Percentiles rank a stretch among this genome's conserved stretches.
phyloP scores from a whole-genome alignment of 345 rosid genomes.

The Corymbia maculata region DNA sequence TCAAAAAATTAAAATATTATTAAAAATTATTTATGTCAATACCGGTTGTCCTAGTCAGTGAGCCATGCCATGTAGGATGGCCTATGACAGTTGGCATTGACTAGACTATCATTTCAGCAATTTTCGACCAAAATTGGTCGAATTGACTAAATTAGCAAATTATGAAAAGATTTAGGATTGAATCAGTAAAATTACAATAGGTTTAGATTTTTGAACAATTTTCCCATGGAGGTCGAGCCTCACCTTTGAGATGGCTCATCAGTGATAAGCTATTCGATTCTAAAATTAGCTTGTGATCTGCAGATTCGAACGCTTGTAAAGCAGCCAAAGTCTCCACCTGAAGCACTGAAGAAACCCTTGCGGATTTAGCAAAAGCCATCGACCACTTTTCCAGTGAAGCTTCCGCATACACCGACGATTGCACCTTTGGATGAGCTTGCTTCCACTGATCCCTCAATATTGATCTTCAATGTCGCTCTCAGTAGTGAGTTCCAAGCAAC shows the following conservation, averaged over 20 bases:
- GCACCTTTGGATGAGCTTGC: not conserved
- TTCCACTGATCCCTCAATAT: not conserved
- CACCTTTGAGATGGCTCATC: no score
- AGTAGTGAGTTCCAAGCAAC: not conserved
- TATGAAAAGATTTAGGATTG: rapidly evolving
- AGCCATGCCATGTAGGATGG: not conserved
- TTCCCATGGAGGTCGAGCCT: not conserved
- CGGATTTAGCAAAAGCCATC: not conserved
- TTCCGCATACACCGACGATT: not conserved
- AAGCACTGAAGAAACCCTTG: no score
- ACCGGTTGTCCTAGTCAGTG: no score
- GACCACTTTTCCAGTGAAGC: not conserved
- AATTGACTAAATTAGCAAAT: no score
- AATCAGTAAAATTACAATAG: no score
- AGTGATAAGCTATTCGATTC: not conserved
- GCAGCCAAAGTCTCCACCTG: no score
- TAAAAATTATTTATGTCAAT: no score
- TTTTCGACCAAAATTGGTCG: no score
- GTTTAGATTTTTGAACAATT: no score
- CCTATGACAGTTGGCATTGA: not conserved
- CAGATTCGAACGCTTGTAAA: no score
- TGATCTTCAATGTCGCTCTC: not conserved
- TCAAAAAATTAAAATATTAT: no score
- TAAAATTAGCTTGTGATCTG: no score
- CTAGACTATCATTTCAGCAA: rapidly evolving